Evolutionary conservation across 1,284 basidiomycete species (phyloP).

Genomic region (Sporisorium sorghi): DNA sequence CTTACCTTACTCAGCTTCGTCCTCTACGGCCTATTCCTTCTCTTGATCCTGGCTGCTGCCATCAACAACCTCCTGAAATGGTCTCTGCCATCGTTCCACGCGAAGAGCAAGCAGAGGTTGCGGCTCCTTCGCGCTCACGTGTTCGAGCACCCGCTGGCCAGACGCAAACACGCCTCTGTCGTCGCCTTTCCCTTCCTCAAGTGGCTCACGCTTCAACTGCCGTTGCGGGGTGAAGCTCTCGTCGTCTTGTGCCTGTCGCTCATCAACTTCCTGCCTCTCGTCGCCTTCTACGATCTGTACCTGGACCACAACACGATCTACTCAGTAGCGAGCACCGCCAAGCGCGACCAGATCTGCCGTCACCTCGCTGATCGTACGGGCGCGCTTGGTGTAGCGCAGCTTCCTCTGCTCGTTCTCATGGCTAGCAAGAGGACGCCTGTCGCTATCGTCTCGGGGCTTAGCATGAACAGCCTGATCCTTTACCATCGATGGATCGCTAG

Average conservation of each 20-base stretch:
- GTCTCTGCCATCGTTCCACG: constrained; percentile 5
- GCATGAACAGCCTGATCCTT: constrained; percentile 65
- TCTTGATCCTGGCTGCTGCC: constrained; percentile 23
- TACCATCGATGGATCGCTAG: constrained; percentile 69
- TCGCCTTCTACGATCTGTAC: constrained; percentile 42
- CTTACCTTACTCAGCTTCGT: constrained; percentile 12
- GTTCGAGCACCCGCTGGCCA: constrained; percentile 27
- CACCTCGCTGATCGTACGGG: constrained; percentile 63
- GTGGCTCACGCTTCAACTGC: constrained; percentile 45
- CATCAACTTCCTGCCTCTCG: constrained; percentile 48
- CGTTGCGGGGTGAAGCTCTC: constrained; percentile 48
- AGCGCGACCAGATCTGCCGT: constrained; percentile 33
- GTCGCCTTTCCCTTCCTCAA: constrained; percentile 23
- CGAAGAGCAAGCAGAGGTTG: constrained; percentile 6
- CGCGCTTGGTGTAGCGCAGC: constrained; percentile 54
- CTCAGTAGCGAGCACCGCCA: constrained; percentile 20
- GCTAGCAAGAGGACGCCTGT: constrained; percentile 67
- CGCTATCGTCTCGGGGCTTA: constrained; percentile 55
- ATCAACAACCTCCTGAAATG: constrained; percentile 17
- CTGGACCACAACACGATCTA: constrained; percentile 18
- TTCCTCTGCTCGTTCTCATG: constrained; percentile 66
- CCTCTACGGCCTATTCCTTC: constrained; percentile 29
- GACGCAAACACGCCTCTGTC: constrained; percentile 23
- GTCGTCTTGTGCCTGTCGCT: constrained; percentile 34
- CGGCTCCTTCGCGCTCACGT: constrained; percentile 28